Base-by-base conservation (phyloP, 2,329 filamentous ascomycete genomes). In the Hypoxylon sp. region DNA sequence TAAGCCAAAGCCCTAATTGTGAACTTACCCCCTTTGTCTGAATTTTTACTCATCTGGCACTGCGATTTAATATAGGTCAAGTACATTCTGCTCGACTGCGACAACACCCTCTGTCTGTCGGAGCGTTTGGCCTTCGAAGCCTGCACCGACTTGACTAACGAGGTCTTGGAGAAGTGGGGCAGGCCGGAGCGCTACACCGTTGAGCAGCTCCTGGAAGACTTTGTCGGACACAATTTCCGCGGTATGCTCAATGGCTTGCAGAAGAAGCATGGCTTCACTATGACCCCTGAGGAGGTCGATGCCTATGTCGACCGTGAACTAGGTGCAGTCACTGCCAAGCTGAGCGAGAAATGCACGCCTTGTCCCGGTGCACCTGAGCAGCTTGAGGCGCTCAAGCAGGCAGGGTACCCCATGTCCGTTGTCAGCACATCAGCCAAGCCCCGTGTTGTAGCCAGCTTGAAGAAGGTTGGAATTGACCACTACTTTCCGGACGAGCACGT, bases 51-150 rank as follows among this genome's bases (percentile, higher is more conserved):
- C 62, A 65, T 47, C 68, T 72, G 62, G 73, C 62, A 50, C 24
- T 3, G 24, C 15, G 19, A 3, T 6, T 8, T 66, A 13, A 62
- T 27, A 55, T 74, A 89, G 87, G 87, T 88, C 78, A 89, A 86
- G 63, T 84, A 87, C 73, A 80, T 90, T 71, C 84, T 90, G 73
- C 87, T 89, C 78, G 88, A 90, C 73, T 84, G 81, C 74, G 83
- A 93, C 85, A 93, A 93, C 85, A 93, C 91, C 69, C 90, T 93
- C 77, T 91, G 92, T 80, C 85, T 92, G 79, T 93, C 91, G 54
- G 91, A 93, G 83, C 87, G 87, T 72, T 83, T 93, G 72, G 91
- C 91, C 77, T 93, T 93, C 77, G 90, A 92, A 81, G 91, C 91
- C 68, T 93, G 91, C 80, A 90, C 91, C 78, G 89, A 91, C 67